Conservation (phyloP, 129 eudicot species). For the Tagetes erecta region DNA sequence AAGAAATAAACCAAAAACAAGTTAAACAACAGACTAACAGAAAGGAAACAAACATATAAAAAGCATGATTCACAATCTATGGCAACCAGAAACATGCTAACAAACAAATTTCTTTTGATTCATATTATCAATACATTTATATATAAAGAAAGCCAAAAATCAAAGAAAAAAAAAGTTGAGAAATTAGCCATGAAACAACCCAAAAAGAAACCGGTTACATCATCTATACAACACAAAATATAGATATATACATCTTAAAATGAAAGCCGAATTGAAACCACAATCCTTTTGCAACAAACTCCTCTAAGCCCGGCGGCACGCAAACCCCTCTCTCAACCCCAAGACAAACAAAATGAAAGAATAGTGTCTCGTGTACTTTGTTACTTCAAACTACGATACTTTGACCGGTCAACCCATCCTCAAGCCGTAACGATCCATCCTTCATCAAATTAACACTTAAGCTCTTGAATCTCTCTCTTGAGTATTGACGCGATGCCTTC, state of each 20-base stretch:
- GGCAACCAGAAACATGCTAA: conserved; percentile 7
- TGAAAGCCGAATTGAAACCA: conserved; percentile 36
- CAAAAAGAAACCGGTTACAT: conserved; percentile 22
- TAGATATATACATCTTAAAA: conserved; percentile 37
- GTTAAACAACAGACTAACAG: no score
- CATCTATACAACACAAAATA: conserved; percentile 33
- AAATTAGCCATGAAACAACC: conserved; percentile 25
- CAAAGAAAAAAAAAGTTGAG: conserved; percentile 13
- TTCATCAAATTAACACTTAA: conserved; percentile 85
- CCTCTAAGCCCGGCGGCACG: no score
- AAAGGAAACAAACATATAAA: not conserved
- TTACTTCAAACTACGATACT: conserved; percentile 53
- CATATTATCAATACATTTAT: conserved; percentile 27
- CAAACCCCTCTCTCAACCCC: conserved; percentile 32
- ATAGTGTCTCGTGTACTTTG: conserved; percentile 16
- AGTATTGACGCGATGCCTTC: conserved; percentile 92
- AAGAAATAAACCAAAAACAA: no score
- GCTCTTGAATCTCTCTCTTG: conserved; percentile 92
- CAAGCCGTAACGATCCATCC: conserved; percentile 85
- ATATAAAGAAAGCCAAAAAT: not conserved
- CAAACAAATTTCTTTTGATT: conserved; percentile 32
- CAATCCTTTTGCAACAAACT: conserved; percentile 32
- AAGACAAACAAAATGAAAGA: conserved; percentile 36
- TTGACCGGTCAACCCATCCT: conserved; percentile 78
- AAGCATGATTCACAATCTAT: not conserved